Base-by-base conservation (phyloP, 805 yeast genomes). In the Dipodascopsis uninucleata region DNA sequence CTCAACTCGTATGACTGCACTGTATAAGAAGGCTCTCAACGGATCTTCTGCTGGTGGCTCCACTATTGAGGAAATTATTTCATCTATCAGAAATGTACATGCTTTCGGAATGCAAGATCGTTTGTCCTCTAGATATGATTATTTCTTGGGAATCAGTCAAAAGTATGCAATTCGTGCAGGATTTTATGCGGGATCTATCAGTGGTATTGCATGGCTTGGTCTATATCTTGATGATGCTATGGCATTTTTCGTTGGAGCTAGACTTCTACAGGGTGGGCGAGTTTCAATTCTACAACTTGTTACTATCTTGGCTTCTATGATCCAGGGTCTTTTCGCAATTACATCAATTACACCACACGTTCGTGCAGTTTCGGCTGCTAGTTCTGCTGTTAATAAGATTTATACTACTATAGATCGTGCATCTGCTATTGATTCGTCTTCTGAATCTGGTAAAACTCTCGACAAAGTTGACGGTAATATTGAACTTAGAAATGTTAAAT, bases 211-310 rank as follows among this genome's bases (percentile, higher is more conserved):
- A 8, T 70, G 73, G 72, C 55, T 62, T 2, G 60, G 61, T 4
- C 52, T 68, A 23, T 69, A 66, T 55, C 53, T 56, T 45, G 60
- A 61, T 18, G 70, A 69, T 41, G 73, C 71, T 1, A 52, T 69
- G 22, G 67, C 71, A 1, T 69, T 67, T 45, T 70, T 71, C 69
- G 63, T 66, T 41, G 73, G 73, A 5, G 63, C 71, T 2, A 60
- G 70, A n/a, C 43, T 66, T 28, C 53, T 69, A 18, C 64, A 56
- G 9, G 20, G 50, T 10, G 67, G 67, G 8, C 56, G 58, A 17
- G 42, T 61, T 10, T 43, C 50, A 22, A 59, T 69, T 24, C 69
- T 70, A 33, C 54, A 58, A 9, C 49, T 70, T 32, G 55, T 68
- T 35, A 63, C 68, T 10, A 69, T 67, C 20, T 47, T 53, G 3